These are phyloP conservation scores for Musa schizocarpa DNA, from an alignment of 176 grass and related monocot genomes.

Conservation along the genomic window DNA sequence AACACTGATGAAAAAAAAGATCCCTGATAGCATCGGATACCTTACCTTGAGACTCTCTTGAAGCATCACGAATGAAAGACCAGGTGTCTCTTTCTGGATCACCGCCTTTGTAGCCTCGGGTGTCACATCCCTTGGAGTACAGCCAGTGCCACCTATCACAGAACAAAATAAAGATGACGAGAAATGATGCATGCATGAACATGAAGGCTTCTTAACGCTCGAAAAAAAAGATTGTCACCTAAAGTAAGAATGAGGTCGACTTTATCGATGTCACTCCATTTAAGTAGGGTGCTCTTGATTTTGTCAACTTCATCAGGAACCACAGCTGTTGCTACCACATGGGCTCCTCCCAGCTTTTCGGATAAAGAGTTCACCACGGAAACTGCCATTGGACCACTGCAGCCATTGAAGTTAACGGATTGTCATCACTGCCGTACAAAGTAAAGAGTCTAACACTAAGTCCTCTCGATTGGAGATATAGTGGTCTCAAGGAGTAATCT, in stretches of 20 bases:
- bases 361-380: constrained; percentile 79
- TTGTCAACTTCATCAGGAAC: constrained; percentile 84
- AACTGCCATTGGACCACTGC: constrained; percentile 78
- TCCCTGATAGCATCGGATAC: constrained; percentile 8
- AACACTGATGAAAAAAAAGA: neutral
- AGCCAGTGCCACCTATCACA: constrained; percentile 77
- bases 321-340: constrained; percentile 65
- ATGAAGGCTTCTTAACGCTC: neutral
- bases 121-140: constrained; percentile 82
- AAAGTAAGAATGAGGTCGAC: constrained; percentile 83
- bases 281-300: constrained; percentile 55
- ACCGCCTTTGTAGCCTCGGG: constrained; percentile 81
- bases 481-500: no score
- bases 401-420: constrained; percentile 4
- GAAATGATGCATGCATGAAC: neutral
- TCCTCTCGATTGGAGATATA: no score
- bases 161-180: neutral
- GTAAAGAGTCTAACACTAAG: no score
- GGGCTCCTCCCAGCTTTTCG: constrained; percentile 68
- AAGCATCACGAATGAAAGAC: constrained; percentile 80
- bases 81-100: constrained; percentile 82
- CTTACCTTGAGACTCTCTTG: constrained; percentile 94
- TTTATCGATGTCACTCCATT: constrained; percentile 57
- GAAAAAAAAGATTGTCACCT: constrained; percentile 23
- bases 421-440: no score